Base-by-base conservation (phyloP, 2,329 filamentous ascomycete genomes). In the Aspergillus viridinutans region DNA sequence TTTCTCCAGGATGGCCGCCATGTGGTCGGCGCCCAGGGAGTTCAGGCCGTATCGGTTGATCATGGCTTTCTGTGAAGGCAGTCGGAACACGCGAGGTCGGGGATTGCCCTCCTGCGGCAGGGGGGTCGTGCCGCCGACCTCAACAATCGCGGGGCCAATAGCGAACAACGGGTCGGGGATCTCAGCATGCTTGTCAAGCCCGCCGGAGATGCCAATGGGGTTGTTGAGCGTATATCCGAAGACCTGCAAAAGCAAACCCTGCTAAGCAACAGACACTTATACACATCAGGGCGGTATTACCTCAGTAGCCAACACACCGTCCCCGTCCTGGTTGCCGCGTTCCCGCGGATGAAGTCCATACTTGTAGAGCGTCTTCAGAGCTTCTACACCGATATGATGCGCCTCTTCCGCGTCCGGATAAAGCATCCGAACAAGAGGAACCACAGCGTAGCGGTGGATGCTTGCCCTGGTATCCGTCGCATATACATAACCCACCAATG, bases 31-130 rank as follows among this genome's bases (percentile, higher is more conserved):
- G 21, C 94, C 94, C 58, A 88, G 84, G 12, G 90, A 96, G 77
- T 97, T 97, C 67, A 99, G 85, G 0, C 94, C 94, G 76, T 97
- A 99, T 40, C 94, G 87, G 74, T 99, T 99, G 73, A 99, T 90
- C 72, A 99, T 81, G 17, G 90, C 92, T 63, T 95, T 88, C 61
- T 96, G 85, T 32, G 85, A 87, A 0, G 90, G 88, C 5, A 97
- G 78, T 23, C 94, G 85, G 77, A 96, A 99, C 26, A 97, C 90
- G 61, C 94, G 85, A 1, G 93, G 92, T 65, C 86, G 88, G 0
- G 90, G 86, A 75, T 99, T 99, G 7, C 94, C 94, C 5, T 84
- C 83, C 72, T 99, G 94, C 0, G 93, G 88, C n/a, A 85, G 76
- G 0, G 94, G 90, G 4, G 92, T 97, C 65, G 89, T 88, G 49